Base-by-base conservation (phyloP, 1,284 basidiomycete genomes). In the Leccinum griseonigrum region DNA sequence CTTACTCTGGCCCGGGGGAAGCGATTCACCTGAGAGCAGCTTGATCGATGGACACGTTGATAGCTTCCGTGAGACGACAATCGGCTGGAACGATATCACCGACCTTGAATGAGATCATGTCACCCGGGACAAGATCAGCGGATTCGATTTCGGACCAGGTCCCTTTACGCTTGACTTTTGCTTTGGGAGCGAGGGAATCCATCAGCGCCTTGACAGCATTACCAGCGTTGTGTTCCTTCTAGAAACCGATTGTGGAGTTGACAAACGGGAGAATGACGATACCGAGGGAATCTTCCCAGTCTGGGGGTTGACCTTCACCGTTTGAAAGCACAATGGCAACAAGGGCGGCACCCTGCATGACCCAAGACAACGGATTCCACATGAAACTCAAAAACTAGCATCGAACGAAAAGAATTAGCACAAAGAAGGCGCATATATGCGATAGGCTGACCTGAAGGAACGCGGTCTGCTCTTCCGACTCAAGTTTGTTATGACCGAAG, bases 351-450 rank as follows among this genome's bases (percentile, higher is more conserved):
- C 92, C 95, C 79, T 99, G 96, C 96, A 98, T 99, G 80, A 98
- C 97, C 95, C 96, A 98, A 48, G 95, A 97, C 28, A 98, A 85
- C 58, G 95, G 95, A 81, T 97, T 97, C 95, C 95, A 97, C 94
- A 97, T 97, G 85, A 97, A 98, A 75, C 88, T 89, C 72, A 97
- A 81, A 82, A 97, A 97, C 91, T 97, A 77, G 14, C 73, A 67
- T 64, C 71, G 60, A 60, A 68, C 11, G 43, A 66, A 43, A 38
- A 31, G 56, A 3, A 50, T 59, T 14, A 60, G 57, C 6, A 14
- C 16, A 56, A 56, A 63, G 14, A 14, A 38, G 56, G 28, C 11
- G 13, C 1, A 18, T 10, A 36, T 31, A 56, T 40, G 26, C 26
- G 2, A 8, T 0, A 11, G 3, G 16, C 1, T 34, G 70, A 89